Evolutionary conservation across 169 alveolate genomes (phyloP), one percentile per base, ranked within the genome.

Genomic region (Eimeria falciformis): DNA sequence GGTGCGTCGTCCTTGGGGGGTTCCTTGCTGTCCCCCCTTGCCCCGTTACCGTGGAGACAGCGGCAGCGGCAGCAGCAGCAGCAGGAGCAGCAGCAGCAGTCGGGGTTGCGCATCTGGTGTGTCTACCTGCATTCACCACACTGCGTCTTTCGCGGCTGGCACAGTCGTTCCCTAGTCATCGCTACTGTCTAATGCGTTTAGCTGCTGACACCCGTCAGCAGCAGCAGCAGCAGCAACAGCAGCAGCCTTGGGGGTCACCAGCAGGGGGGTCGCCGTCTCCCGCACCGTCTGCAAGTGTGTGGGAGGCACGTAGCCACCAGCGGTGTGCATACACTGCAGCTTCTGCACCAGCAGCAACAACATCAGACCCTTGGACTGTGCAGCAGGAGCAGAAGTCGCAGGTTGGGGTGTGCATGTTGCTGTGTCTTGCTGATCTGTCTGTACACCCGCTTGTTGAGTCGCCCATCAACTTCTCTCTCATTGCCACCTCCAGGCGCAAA

Each of bases 211-310:
- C 58, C 23, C 66, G 23, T 37, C 85, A 75, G 45, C 66, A 45
- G 85, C 85, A 75, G 66, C 66, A 40, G 65, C 85, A 75, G 37
- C 66, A 40, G 85, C 85, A 73, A 46, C 65, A 75, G 66, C 62
- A 73, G 18, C 50, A 53, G 62, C 40, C 40, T 33, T 33, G 40
- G 40, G 40, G 40, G 27, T 23, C 81, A 69, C 40, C 73, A 3
- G 33, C 73, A 62, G 55, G 56, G 33, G 81, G 56, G 17, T 33
- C 81, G 40, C 53, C 55, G 40, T 21, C 79, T 23, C n/a, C 79
- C 25, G 50, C 50, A 68, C 50, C 79, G 40, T 33, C 40, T 33
- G 40, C 40, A 0, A 33, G 40, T 29, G 11, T 68, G 79, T 68
- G 79, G 79, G 79, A 50, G 17, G 11, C 47, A 21, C 23, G 79